Evolutionary conservation across 192 early-diverging fungal species (phyloP), one percentile per base, ranked within the genome.

Genomic region (Thamnidium elegans): DNA sequence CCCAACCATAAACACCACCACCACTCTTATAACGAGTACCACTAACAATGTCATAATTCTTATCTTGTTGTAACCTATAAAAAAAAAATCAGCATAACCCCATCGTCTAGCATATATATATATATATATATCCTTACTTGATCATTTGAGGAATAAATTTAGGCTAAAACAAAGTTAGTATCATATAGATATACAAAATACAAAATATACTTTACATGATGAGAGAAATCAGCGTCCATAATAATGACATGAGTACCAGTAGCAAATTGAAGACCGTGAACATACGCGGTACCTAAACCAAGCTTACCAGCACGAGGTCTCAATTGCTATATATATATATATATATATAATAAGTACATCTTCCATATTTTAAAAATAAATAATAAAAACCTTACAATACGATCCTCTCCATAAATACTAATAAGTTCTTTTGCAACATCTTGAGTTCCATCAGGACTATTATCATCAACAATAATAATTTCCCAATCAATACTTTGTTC

Each of bases 161-260:
- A 47, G 96, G 96, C 92, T 94, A 52, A 39, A 44, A 45, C 48
- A 7, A 30, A 34, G 26, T 26, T 26, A 26, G 26, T 26, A 26
- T 26, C 26, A 47, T 36, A 13, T 15, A 51, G 26, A 15, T 46
- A 48, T 48, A 34, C 1, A 60, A 17, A 15, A 55, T 8, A 54
- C 13, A 26, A 58, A 30, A 17, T 7, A 7, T 30, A 36, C 50
- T 67, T 74, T 88, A 94, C 92, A 69, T 99, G 96, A 75, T 99
- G 96, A 23, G 95, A 97, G 87, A 99, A 95, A 71, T 99, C 96
- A 20, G 96, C 95, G 69, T 99, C 96, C 94, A 99, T 91, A 71
- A 99, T 97, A 66, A 99, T 92, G 39, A 97, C 82, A 84, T 89
- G 96, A 78, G 96, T 91, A 43, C 96, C 96, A 17, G 93, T 95